phyloP scores from a whole-genome alignment of 1,284 basidiomycete genomes.

The Austroboletus novae-zelandiae region DNA sequence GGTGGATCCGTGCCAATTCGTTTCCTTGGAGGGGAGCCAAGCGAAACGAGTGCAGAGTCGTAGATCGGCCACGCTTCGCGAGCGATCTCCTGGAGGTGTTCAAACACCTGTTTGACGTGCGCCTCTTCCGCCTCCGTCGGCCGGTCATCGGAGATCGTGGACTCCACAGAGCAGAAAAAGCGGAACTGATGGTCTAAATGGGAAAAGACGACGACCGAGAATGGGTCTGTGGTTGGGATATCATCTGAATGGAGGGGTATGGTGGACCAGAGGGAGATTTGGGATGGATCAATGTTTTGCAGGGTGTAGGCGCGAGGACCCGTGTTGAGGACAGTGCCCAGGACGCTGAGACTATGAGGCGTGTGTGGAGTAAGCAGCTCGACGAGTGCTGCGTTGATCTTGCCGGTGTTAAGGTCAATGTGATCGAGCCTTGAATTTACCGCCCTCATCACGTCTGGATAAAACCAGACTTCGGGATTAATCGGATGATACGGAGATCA shows the following conservation, averaged over 20 bases:
- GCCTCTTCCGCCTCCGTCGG: slow-evolving; percentile 7
- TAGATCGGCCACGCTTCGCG: slow-evolving; percentile 3
- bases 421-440: slow-evolving; percentile 4
- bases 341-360: slow-evolving; percentile 12
- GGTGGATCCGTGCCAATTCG: slow-evolving; percentile 7
- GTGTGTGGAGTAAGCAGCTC: slow-evolving; percentile 12
- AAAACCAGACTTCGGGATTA: too few relatives aligned
- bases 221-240: slow-evolving; percentile 2
- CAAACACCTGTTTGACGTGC: slow-evolving; percentile 16
- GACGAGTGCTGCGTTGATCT: slow-evolving; percentile 5
- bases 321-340: slow-evolving; percentile 20
- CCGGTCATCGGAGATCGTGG: not conserved
- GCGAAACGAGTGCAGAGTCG: not conserved
- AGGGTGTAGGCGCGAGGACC: slow-evolving; percentile 9
- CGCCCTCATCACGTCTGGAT: not conserved
- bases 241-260: slow-evolving; percentile 5
- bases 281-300: slow-evolving; percentile 10
- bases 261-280: slow-evolving; percentile 16
- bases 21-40: not conserved
- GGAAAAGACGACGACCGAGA: slow-evolving; percentile 22
- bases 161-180: slow-evolving; percentile 19
- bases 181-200: slow-evolving; percentile 10
- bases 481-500: too few relatives aligned
- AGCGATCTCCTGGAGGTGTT: slow-evolving; percentile 5
- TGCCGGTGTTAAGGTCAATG: slow-evolving; percentile 8